Evolutionary conservation across 257 asterid genomes (phyloP), one percentile per base, ranked within the genome.

Genomic region (Solanum chiquidenum): DNA sequence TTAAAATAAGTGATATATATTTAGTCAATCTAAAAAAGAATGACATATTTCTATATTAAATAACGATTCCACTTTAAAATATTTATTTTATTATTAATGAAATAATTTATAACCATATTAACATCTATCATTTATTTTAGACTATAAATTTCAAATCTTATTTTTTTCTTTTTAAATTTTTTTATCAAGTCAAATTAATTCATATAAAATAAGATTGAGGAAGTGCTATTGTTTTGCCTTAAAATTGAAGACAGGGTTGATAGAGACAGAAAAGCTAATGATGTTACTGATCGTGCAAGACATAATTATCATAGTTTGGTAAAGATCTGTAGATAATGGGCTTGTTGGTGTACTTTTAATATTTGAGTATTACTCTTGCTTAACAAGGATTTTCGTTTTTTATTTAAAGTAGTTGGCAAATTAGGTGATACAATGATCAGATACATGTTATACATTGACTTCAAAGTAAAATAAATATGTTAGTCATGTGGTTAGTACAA

Each of bases 221-320:
- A 58, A 74, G 55, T 38, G 20, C 74, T 42, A 42, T 86, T 62
- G 64, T 40, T 27, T 74, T 72, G 31, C 25, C 92, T 90, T 92
- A 4, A 86, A 88, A 90, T 74, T 90, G 87, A 92, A 92, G 93
- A 90, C 31, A 88, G 85, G 77, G 33, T 37, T 88, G 92, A 88
- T 89, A 62, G 89, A 89, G 91, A 90, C 90, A 80, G 40, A 27
- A 83, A 31, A 90, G 79, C 90, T 71, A 85, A 90, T 88, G 76
- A 90, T 89, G 89, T 58, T 75, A 68, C 87, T 85, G 73, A 83
- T 86, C 87, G 49, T 86, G 93, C 87, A 91, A 88, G 92, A 72
- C 83, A 86, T 25, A 55, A 88, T 73, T 83, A 86, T 60, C 21
- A 86, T 79, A 27, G 88, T 88, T 85, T 58, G 90, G 89, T 90